phyloP scores from a whole-genome alignment of 805 yeast genomes.

The Cyberlindnera mycetangii region DNA sequence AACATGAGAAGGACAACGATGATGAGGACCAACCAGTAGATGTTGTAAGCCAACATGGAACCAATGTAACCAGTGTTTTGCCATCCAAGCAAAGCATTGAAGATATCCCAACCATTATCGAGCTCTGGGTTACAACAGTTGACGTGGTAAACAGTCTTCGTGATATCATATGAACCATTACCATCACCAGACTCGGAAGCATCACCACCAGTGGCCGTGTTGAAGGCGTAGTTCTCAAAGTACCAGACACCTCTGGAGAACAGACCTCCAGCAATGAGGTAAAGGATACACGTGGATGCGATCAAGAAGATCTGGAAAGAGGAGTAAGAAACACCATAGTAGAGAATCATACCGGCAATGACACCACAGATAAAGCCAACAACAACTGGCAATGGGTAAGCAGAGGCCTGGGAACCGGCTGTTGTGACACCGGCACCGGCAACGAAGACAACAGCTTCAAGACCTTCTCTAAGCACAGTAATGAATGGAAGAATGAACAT shows the following conservation, averaged over 20 bases:
- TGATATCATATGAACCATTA: conserved; percentile 88
- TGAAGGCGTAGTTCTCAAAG: conserved; percentile 69
- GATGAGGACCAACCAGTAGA: conserved; percentile 80
- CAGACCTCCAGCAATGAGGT: conserved; percentile 87
- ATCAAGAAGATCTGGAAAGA: conserved; percentile 88
- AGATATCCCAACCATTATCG: conserved; percentile 95
- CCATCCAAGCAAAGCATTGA: conserved; percentile 95
- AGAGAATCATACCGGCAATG: conserved; percentile 64
- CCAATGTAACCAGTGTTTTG: conserved; percentile 95
- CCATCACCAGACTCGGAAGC: conserved; percentile 92
- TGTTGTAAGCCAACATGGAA: conserved; percentile 82
- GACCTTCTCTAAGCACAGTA: conserved; percentile 93
- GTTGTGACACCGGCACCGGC: conserved; percentile 88
- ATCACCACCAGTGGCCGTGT: conserved; percentile 81
- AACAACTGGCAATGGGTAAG: conserved; percentile 93
- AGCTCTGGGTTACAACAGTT: conserved; percentile 94
- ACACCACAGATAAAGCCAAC: conserved; percentile 81
- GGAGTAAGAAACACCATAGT: conserved; percentile 76
- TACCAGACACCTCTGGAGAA: conserved; percentile 93
- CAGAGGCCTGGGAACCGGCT: conserved; percentile 49
- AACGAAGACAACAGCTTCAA: conserved; percentile 93
- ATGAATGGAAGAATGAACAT: conserved; percentile 88
- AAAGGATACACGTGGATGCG: conserved; percentile 82
- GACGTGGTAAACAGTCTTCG: conserved; percentile 86
- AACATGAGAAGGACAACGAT: conserved; percentile 56